Evolutionary conservation across 805 yeast genomes (phyloP).

Genomic region (Lachancea sp.): DNA sequence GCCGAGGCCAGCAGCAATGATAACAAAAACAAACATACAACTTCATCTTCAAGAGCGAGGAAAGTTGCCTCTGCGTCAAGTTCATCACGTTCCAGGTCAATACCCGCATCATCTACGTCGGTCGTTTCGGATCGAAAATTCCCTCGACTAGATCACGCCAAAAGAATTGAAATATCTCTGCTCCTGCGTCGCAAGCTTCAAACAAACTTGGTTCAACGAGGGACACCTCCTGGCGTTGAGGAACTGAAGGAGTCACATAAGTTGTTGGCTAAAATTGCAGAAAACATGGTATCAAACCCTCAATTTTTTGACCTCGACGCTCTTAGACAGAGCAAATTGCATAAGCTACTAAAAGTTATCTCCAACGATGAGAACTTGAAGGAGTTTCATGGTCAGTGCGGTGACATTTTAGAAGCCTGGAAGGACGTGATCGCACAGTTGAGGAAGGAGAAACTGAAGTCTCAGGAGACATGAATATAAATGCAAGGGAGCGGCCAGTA

Average conservation of each 20-base stretch:
- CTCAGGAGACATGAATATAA: background rate
- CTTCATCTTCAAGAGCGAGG: background rate
- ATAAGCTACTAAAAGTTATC: constrained; percentile 29
- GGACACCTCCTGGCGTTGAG: constrained; percentile 21
- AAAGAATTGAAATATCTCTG: constrained; percentile 25
- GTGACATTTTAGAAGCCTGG: constrained; percentile 24
- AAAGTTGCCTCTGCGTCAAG: background rate
- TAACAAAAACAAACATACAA: background rate
- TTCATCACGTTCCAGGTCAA: constrained; percentile 1
- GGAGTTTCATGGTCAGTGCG: constrained; percentile 29
- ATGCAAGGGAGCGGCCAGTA: background rate
- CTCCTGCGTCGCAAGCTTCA: constrained; percentile 30
- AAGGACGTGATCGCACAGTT: constrained; percentile 17
- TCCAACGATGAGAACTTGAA: constrained; percentile 21
- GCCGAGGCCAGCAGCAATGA: background rate
- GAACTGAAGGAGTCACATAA: constrained; percentile 26
- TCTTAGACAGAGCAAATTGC: constrained; percentile 26
- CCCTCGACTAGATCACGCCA: constrained; percentile 19
- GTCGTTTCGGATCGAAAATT: background rate
- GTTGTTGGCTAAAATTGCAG: constrained; percentile 23
- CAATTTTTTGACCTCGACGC: constrained; percentile 30
- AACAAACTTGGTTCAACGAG: constrained; percentile 29
- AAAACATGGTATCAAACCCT: constrained; percentile 22
- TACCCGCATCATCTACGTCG: background rate
- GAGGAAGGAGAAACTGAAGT: constrained; percentile 22